These are phyloP conservation scores for Geotrichum carabidarum DNA, from an alignment of 1,139 yeast genomes.

Conservation along the genomic window DNA sequence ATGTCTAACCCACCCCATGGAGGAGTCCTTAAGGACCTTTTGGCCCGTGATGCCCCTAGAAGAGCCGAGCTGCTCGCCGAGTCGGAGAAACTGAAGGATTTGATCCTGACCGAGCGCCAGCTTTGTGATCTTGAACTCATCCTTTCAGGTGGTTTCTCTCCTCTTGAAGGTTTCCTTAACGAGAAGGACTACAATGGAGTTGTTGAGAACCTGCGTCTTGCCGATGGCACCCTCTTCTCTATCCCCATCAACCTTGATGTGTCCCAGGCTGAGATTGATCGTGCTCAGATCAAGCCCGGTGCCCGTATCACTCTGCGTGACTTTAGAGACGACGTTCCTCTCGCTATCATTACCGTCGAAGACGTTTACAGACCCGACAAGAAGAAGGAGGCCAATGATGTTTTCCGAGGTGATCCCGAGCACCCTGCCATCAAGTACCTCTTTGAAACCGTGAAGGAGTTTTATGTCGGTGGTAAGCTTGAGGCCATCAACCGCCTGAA, in stretches of 20 bases:
- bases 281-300: conserved; percentile 44
- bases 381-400: conserved; percentile 69
- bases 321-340: conserved; percentile 71
- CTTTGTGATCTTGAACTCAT: conserved; percentile 89
- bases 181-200: conserved; percentile 78
- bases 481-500: conserved; percentile 80
- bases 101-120: conserved; percentile 76
- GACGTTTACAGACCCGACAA: conserved; percentile 83
- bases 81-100: conserved; percentile 49
- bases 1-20: conserved; percentile 87
- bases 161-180: conserved; percentile 78
- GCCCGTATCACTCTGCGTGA: conserved; percentile 72
- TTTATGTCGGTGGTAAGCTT: conserved; percentile 79
- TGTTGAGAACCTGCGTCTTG: conserved; percentile 67
- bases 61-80: conserved; percentile 55
- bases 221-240: conserved; percentile 80
- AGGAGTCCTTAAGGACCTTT: conserved; percentile 77
- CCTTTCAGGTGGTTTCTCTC: conserved; percentile 91
- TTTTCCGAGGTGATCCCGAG: conserved; percentile 94
- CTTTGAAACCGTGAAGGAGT: conserved; percentile 68
- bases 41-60: conserved; percentile 69
- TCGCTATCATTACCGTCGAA: conserved; percentile 74
- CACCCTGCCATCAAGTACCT: conserved; percentile 88
- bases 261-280: conserved; percentile 47
- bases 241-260: conserved; percentile 91